phyloP scores from a whole-genome alignment of 257 asterid genomes.

The Nicotiana noctiflora region DNA sequence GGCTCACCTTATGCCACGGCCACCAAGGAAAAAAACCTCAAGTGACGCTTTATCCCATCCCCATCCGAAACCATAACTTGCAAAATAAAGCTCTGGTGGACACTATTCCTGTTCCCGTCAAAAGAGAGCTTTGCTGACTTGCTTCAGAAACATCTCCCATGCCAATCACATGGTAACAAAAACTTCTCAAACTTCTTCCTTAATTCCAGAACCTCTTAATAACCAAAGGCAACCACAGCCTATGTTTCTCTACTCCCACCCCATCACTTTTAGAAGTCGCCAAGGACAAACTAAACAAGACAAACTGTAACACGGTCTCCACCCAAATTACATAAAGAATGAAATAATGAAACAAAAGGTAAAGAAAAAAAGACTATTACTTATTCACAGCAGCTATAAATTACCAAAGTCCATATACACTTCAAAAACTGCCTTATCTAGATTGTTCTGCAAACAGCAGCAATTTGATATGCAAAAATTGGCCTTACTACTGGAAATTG shows the following conservation, averaged over 20 bases:
- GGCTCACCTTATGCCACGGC: too few relatives aligned
- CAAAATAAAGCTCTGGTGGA: neutral
- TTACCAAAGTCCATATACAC: neutral
- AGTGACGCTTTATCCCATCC: neutral
- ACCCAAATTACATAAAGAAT: neutral
- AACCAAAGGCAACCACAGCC: neutral
- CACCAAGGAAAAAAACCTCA: neutral
- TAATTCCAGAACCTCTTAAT: neutral
- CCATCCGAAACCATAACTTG: neutral
- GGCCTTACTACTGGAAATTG: neutral
- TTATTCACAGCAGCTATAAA: neutral
- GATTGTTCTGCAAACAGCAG: neutral
- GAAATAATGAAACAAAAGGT: neutral
- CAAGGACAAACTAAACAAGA: neutral
- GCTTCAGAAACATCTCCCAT: neutral
- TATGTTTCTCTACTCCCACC: neutral
- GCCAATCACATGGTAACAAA: neutral
- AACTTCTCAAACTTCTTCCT: neutral
- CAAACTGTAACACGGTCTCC: neutral
- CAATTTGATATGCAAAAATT: neutral
- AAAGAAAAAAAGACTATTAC: neutral
- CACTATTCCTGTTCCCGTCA: neutral
- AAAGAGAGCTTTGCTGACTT: neutral
- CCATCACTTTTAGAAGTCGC: neutral
- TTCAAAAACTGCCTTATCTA: neutral